These are phyloP conservation scores for Parietichytrium sp. DNA, from an alignment of 108 stramenopile genomes.

Conservation along the genomic window DNA sequence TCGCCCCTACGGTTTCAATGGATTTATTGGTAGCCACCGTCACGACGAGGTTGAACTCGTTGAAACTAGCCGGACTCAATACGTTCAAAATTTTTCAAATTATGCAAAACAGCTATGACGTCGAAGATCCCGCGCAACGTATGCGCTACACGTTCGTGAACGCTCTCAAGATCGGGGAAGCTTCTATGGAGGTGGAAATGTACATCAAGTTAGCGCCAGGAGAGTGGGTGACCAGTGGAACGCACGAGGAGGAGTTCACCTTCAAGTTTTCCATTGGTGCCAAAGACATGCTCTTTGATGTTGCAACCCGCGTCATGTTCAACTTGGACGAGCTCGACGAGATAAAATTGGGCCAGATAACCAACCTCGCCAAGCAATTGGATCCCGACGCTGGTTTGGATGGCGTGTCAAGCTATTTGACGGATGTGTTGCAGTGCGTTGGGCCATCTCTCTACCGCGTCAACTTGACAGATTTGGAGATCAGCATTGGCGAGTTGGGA, in stretches of 20 bases:
- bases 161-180: background rate
- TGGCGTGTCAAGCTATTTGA: background rate
- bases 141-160: background rate
- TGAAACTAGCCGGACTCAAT: background rate
- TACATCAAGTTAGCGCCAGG: background rate
- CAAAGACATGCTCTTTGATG: background rate
- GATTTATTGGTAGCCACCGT: background rate
- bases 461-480: background rate
- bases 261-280: background rate
- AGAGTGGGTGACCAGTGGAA: background rate
- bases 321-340: background rate
- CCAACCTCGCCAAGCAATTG: no score
- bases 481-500: background rate
- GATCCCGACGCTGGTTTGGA: no score
- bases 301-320: background rate
- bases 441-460: background rate
- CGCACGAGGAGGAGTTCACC: background rate
- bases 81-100: background rate
- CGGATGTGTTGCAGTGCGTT: background rate
- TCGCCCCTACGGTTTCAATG: background rate
- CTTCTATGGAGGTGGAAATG: background rate
- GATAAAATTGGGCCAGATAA: background rate
- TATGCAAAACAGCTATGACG: background rate
- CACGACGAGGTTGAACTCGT: background rate
- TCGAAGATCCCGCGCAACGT: background rate